These are phyloP conservation scores for Olyra latifolia DNA, from an alignment of 176 grass and related monocot species.

Conservation along the genomic window DNA sequence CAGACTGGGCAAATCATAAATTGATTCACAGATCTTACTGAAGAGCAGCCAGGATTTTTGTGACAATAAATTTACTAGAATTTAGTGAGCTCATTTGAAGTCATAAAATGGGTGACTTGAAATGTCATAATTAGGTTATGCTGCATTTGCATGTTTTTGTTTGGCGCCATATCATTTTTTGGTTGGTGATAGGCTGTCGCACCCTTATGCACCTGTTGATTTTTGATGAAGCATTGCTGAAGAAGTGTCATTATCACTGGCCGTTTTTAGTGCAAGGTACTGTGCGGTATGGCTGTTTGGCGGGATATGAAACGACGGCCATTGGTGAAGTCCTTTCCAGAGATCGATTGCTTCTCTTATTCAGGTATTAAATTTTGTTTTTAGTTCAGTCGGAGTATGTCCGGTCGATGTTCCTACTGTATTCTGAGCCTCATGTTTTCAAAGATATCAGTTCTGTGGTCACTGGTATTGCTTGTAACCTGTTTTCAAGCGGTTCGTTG, in stretches of 20 bases:
- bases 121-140: no score
- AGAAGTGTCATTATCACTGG: background rate
- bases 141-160: slow-evolving; percentile 26
- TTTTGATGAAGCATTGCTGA: background rate
- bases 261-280: background rate
- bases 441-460: background rate
- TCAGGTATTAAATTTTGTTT: background rate
- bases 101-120: background rate
- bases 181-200: background rate
- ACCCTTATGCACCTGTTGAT: background rate
- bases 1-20: no score
- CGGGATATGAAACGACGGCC: background rate
- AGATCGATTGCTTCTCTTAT: background rate
- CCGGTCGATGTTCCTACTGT: background rate
- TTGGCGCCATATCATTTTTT: background rate
- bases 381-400: background rate
- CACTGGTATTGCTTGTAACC: background rate
- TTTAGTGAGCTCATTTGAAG: background rate
- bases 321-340: background rate
- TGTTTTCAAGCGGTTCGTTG: background rate
- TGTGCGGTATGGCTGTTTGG: background rate
- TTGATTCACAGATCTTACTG: no score
- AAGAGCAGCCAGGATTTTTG: no score
- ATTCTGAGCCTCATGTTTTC: background rate
- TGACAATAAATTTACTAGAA: no score